These are phyloP conservation scores for Penicillium sclerotigenum DNA, from an alignment of 2,329 filamentous ascomycete genomes.

Conservation along the genomic window DNA sequence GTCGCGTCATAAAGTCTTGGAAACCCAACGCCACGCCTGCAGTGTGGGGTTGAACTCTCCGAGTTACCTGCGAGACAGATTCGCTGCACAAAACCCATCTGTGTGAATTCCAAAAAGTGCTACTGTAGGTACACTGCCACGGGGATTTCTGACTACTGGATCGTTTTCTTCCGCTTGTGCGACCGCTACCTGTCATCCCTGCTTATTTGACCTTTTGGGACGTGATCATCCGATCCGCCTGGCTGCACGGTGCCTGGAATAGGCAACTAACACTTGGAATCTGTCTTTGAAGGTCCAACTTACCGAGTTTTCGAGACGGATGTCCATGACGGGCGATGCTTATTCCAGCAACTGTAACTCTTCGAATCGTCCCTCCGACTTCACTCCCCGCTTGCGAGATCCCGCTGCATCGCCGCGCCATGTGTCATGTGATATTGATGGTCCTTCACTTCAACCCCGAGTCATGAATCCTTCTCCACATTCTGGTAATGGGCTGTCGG, in stretches of 20 bases:
- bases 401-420: conserved; percentile 10
- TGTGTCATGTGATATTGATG: conserved; percentile 21
- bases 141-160: not conserved
- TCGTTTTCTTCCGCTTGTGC: conserved; percentile 12
- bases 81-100: not conserved
- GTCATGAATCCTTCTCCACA: conserved; percentile 18
- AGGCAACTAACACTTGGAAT: not conserved
- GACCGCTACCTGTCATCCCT: conserved; percentile 13
- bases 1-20: not conserved
- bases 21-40: conserved; percentile 6
- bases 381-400: conserved; percentile 1
- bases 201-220: not conserved
- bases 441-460: conserved; percentile 10
- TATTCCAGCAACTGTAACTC: conserved; percentile 12
- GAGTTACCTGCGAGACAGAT: conserved; percentile 8
- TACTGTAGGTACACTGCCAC: conserved; percentile 5
- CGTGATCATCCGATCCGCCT: conserved; percentile 4
- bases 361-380: conserved; percentile 1
- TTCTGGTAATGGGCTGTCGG: not conserved
- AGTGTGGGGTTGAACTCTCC: conserved; percentile 9
- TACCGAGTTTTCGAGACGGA: not conserved
- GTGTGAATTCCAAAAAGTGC: not conserved
- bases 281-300: too few relatives aligned
- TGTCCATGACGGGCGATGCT: conserved; percentile 19
- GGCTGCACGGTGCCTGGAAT: not conserved